Conservation (phyloP, 2,329 filamentous ascomycete species). For the Fusarium sp. region DNA sequence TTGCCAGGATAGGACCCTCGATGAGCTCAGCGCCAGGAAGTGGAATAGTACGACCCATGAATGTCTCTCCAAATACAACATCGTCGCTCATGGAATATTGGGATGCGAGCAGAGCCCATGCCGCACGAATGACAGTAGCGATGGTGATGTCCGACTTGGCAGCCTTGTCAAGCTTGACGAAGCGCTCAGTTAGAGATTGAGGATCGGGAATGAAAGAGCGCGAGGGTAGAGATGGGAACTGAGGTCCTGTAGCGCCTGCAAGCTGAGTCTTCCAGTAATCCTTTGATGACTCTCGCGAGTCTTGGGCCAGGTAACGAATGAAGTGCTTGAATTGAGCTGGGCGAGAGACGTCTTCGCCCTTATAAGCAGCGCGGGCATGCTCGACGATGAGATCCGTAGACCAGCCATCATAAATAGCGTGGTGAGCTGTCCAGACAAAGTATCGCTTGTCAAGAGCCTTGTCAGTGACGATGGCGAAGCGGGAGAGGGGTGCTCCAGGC, state of each 20-base stretch:
- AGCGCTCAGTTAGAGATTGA: conserved; percentile 36
- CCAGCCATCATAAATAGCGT: conserved; percentile 53
- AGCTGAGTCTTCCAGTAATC: conserved; percentile 46
- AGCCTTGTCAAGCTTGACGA: conserved; percentile 37
- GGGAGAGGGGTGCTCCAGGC: conserved; percentile 58
- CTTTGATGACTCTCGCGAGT: conserved; percentile 37
- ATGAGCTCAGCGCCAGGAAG: conserved; percentile 50
- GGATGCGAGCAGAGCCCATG: conserved; percentile 49
- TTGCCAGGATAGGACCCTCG: conserved; percentile 50
- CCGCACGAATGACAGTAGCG: conserved; percentile 46
- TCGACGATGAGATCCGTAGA: conserved; percentile 46
- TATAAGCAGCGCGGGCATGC: conserved; percentile 41
- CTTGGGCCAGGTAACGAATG: conserved; percentile 39
- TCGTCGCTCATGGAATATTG: conserved; percentile 48
- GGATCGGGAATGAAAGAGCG: conserved; percentile 46
- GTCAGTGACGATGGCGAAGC: conserved; percentile 56
- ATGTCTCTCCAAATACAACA: conserved; percentile 50
- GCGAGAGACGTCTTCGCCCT: conserved; percentile 33
- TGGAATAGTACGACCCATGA: conserved; percentile 49
- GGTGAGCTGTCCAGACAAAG: conserved; percentile 52
- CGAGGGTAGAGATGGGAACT: conserved; percentile 45
- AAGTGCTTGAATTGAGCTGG: conserved; percentile 49
- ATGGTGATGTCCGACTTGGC: conserved; percentile 42
- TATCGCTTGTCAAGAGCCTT: conserved; percentile 48
- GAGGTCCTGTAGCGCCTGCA: conserved; percentile 42